phyloP scores from a whole-genome alignment of 2,329 filamentous ascomycete genomes.

The Teratosphaeria viscida region DNA sequence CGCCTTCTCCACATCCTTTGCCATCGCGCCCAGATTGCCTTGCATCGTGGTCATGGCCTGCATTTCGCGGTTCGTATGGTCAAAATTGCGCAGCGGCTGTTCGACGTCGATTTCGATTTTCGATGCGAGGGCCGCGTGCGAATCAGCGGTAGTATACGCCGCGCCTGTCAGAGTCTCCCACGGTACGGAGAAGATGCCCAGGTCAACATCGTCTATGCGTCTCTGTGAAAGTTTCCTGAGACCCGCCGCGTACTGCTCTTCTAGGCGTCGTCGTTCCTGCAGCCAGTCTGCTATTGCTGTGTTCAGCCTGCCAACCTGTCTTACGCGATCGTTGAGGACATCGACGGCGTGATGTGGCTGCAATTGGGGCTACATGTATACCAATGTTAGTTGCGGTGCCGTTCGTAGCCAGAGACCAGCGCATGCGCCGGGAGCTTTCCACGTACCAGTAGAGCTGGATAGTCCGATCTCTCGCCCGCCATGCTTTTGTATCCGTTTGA shows the following conservation, averaged over 20 bases:
- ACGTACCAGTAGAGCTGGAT: slow-evolving; percentile 87
- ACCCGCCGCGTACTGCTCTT: slow-evolving; percentile 77
- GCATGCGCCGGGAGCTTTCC: not conserved
- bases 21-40: slow-evolving; percentile 67
- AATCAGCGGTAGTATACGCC: slow-evolving; percentile 68
- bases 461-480: slow-evolving; percentile 64
- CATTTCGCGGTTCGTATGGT: slow-evolving; percentile 61
- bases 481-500: slow-evolving; percentile 14
- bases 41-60: slow-evolving; percentile 71
- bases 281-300: slow-evolving; percentile 92
- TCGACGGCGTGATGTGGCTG: slow-evolving; percentile 72
- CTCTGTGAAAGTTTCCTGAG: slow-evolving; percentile 65
- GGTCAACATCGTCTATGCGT: slow-evolving; percentile 53
- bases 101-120: slow-evolving; percentile 87
- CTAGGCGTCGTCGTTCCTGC: slow-evolving; percentile 85
- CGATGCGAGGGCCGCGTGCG: slow-evolving; percentile 69
- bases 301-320: slow-evolving; percentile 78
- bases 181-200: slow-evolving; percentile 81
- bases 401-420: not conserved
- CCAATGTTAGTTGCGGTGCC: slow-evolving; percentile 2
- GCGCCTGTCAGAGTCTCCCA: slow-evolving; percentile 82
- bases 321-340: slow-evolving; percentile 76
- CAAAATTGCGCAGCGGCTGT: slow-evolving; percentile 66
- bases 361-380: slow-evolving; percentile 55
- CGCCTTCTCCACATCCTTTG: slow-evolving; percentile 73